phyloP scores from a whole-genome alignment of 2,329 filamentous ascomycete genomes.

The Diaporthe helianthi region DNA sequence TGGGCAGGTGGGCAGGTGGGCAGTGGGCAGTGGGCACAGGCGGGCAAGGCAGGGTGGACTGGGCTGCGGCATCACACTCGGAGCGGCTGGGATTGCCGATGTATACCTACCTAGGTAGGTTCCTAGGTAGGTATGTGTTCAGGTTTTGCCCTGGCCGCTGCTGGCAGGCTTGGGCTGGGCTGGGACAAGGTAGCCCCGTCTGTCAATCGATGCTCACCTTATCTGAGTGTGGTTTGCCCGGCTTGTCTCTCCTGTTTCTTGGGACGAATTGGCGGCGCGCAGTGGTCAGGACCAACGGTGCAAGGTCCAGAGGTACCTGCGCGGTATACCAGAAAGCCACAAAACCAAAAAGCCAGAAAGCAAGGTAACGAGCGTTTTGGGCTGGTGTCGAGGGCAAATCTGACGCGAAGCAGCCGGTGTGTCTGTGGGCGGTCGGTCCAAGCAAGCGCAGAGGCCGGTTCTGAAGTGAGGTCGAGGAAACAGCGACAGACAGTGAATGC shows the following conservation, averaged over 20 bases:
- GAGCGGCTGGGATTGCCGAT: constrained; percentile 27
- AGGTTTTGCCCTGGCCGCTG: constrained; percentile 24
- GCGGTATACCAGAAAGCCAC: constrained; percentile 11
- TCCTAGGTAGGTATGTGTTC: constrained; percentile 9
- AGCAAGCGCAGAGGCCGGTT: background rate
- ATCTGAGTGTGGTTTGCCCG: constrained; percentile 13
- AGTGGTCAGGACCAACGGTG: constrained; percentile 26
- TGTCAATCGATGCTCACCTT: constrained; percentile 30
- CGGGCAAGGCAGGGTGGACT: background rate
- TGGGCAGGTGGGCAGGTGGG: background rate
- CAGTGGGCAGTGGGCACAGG: too few species aligned
- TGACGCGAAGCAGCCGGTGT: background rate
- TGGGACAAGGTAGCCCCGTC: constrained; percentile 24
- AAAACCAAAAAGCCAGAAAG: background rate
- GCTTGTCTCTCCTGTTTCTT: constrained; percentile 22
- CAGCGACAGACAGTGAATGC: constrained; percentile 8
- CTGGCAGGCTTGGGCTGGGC: constrained; percentile 15
- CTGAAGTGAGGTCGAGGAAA: constrained; percentile 7
- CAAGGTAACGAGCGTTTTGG: constrained; percentile 22
- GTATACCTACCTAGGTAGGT: constrained; percentile 25
- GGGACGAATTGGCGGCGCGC: constrained; percentile 9
- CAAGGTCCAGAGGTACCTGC: constrained; percentile 14
- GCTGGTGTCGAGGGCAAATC: background rate
- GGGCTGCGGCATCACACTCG: constrained; percentile 18
- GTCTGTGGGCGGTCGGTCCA: background rate